These are phyloP conservation scores for Nicotiana attenuata DNA, from an alignment of 257 asterid genomes.

Conservation along the genomic window DNA sequence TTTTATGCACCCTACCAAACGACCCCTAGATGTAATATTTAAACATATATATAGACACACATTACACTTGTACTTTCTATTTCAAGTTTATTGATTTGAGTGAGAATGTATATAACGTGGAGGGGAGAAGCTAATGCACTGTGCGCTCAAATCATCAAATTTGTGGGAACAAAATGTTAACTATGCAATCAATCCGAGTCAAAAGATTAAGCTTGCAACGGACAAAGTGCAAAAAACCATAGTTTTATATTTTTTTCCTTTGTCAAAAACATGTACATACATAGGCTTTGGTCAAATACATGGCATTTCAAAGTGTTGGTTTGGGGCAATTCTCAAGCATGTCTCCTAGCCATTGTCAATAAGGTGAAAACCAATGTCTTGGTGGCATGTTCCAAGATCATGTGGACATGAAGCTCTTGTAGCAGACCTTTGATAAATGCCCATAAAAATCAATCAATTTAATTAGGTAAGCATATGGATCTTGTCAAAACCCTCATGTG, in stretches of 20 bases:
- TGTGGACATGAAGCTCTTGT: conserved; percentile 25
- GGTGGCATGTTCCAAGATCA: conserved; percentile 22
- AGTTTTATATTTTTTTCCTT: neutral
- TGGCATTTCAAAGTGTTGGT: neutral
- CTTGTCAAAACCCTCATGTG: conserved; percentile 31
- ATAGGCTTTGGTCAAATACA: neutral
- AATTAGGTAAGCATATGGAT: conserved; percentile 2
- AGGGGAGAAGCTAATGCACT: neutral
- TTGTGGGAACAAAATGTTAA: neutral
- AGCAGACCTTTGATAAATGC: conserved; percentile 11
- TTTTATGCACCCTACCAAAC: no score
- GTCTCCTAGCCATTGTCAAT: conserved; percentile 36
- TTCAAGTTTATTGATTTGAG: neutral
- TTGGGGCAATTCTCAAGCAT: conserved; percentile 25
- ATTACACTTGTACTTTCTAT: no score
- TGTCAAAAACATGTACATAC: conserved; percentile 1
- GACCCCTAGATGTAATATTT: no score
- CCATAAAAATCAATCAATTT: conserved; percentile 8
- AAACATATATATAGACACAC: no score
- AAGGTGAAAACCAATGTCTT: conserved; percentile 30
- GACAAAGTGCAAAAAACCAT: neutral
- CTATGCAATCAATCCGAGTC: neutral
- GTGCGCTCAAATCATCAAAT: neutral
- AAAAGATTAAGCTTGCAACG: neutral
- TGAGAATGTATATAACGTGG: neutral